Evolutionary conservation across 805 yeast species (phyloP).

Genomic region (Candida anglica): DNA sequence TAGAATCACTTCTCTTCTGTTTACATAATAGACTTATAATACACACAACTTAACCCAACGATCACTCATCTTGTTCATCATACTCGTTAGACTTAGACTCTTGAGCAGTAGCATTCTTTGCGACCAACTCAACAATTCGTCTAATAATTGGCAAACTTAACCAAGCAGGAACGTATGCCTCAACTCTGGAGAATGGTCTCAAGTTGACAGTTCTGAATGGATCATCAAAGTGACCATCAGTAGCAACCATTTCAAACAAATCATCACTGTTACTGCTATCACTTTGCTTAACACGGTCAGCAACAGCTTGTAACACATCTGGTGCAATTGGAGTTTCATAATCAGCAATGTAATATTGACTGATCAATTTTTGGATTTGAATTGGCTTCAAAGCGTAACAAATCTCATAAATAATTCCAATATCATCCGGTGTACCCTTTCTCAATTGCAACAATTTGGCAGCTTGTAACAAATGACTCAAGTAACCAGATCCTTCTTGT

Average conservation of each 20-base stretch:
- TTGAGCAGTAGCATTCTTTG: constrained; percentile 74
- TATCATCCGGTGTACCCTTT: constrained; percentile 84
- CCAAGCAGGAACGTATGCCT: constrained; percentile 94
- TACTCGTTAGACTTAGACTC: constrained; percentile 28
- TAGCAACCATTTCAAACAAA: constrained; percentile 65
- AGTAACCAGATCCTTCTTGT: constrained; percentile 78
- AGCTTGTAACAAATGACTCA: constrained; percentile 86
- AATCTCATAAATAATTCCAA: constrained; percentile 87
- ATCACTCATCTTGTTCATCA: constrained; percentile 6
- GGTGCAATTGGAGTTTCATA: constrained; percentile 90
- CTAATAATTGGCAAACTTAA: constrained; percentile 84
- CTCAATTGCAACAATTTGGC: constrained; percentile 90
- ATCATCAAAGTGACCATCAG: constrained; percentile 75
- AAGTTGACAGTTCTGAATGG: constrained; percentile 74
- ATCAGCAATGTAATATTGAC: constrained; percentile 88
- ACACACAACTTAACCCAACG: no score
- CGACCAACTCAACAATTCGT: constrained; percentile 82
- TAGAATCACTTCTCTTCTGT: no score
- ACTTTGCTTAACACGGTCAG: constrained; percentile 66
- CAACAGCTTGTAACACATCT: constrained; percentile 74
- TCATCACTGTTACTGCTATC: constrained; percentile 53
- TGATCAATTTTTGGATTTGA: constrained; percentile 89
- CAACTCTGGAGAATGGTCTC: constrained; percentile 75
- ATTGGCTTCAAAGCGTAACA: constrained; percentile 91
- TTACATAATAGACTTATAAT: no score